phyloP scores from a whole-genome alignment of 1,139 yeast species.

The Taphrina flavorubra region DNA sequence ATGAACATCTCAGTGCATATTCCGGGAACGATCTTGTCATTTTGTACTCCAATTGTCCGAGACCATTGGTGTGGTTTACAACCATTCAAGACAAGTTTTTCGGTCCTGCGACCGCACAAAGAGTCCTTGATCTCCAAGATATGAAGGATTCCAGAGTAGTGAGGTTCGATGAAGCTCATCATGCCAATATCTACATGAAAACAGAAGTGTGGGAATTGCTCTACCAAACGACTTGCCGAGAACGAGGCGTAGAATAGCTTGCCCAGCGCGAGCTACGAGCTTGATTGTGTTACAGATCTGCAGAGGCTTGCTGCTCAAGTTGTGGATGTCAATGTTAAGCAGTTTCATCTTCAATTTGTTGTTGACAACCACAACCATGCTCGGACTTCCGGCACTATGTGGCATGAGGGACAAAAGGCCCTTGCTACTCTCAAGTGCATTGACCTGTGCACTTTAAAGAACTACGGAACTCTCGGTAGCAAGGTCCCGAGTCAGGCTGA shows the following conservation, averaged over 20 bases:
- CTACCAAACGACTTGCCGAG: not conserved
- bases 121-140: not conserved
- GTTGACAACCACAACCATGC: not conserved
- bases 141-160: not conserved
- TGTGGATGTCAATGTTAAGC: not conserved
- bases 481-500: no score
- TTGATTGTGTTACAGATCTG: conserved; percentile 3
- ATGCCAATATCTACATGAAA: conserved; percentile 6
- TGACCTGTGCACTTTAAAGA: no score
- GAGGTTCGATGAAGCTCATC: not conserved
- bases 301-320: conserved; percentile 3
- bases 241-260: not conserved
- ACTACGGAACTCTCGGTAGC: no score
- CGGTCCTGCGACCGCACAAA: not conserved
- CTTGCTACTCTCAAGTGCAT: no score
- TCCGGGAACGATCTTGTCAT: not conserved
- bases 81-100: conserved; percentile 4
- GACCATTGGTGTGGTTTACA: conserved; percentile 4
- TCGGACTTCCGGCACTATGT: not conserved
- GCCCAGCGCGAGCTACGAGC: not conserved
- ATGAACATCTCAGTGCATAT: not conserved
- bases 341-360: not conserved
- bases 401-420: no score
- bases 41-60: conserved; percentile 1
- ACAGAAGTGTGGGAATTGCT: not conserved